Base-by-base conservation (phyloP, 2,329 filamentous ascomycete species). In the Talaromyces sp. region DNA sequence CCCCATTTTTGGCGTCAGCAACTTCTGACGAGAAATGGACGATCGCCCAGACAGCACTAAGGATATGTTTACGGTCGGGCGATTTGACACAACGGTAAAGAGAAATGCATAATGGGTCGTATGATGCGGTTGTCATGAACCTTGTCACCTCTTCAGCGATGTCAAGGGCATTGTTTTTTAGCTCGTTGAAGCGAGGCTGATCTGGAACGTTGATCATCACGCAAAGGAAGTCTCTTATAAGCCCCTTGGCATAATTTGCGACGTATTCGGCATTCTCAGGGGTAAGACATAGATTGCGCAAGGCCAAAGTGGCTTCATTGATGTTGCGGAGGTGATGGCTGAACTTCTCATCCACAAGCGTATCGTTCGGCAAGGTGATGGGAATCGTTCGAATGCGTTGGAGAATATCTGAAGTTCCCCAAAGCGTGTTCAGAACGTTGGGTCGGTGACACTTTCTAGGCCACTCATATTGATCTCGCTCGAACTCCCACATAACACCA, bases 211-310 rank as follows among this genome's bases (percentile, higher is more conserved):
- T 89, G 45, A 97, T 78, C 22, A 90, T 80, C 62, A 97, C 89
- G 67, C 89, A 89, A 57, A 97, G 79, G 52, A 95, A 82, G 66
- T 97, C 92, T 68, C 88, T 87, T 39, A 95, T 78, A 1, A 91
- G 81, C 7, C 70, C 69, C 25, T 69, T 68, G 15, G 84, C 84
- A 60, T 93, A 85, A 22, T 88, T 85, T 5, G 90, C 83, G 66
- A 96, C 82, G 70, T 91, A 94, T 22, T 82, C 76, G 0, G 93
- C 93, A 69, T 99, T 99, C 62, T 96, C 91, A 21, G 87, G 84
- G 19, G 97, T 79, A 73, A 95, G 89, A n/a, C 92, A 87, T 91
- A 99, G 97, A 71, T 99, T 99, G 53, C 94, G 85, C 43, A 97
- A 80, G 17, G 96, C 92, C 48, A 97, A 78, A 19, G 88, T 86